A percentile compares a stretch with the other conserved stretches of the same genome.
Evolutionary conservation across 805 yeast genomes (phyloP).

Genomic region (Candida railenensis): DNA sequence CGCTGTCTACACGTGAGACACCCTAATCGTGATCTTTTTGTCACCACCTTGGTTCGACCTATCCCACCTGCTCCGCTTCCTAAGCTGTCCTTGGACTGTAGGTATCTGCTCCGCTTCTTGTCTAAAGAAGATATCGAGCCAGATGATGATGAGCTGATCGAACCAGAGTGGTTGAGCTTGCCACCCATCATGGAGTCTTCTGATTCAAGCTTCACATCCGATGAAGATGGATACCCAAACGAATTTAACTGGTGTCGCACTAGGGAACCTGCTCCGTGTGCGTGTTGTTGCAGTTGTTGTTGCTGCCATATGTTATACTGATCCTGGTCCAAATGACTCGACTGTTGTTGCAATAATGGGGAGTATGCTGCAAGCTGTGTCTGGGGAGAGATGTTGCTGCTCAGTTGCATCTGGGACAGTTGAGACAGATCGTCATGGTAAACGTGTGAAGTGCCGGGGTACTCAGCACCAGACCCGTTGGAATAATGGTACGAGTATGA

Average conservation of each 20-base stretch:
- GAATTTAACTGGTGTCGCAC: constrained; percentile 2
- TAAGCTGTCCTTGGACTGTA: too few relatives aligned
- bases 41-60: constrained; percentile 13
- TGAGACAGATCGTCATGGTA: not conserved
- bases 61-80: constrained; percentile 1
- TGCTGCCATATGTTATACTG: not conserved
- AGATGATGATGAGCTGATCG: constrained; percentile 1
- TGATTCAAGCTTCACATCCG: not conserved
- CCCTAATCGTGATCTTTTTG: constrained; percentile 66
- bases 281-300: not conserved
- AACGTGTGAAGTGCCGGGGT: not conserved
- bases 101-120: not conserved
- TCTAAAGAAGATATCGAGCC: not conserved
- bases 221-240: not conserved
- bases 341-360: not conserved
- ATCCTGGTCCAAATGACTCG: constrained; percentile 1
- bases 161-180: not conserved
- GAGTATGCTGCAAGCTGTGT: not conserved
- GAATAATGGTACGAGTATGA: constrained; percentile 1
- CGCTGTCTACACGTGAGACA: constrained; percentile 77
- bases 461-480: not conserved
- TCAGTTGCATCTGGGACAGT: not conserved
- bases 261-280: not conserved
- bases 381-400: not conserved
- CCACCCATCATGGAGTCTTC: not conserved